Percentiles rank a stretch among this genome's conserved stretches.
Evolutionary conservation across 352 stramenopile species (phyloP).

Genomic region (Blastocystis sp.): DNA sequence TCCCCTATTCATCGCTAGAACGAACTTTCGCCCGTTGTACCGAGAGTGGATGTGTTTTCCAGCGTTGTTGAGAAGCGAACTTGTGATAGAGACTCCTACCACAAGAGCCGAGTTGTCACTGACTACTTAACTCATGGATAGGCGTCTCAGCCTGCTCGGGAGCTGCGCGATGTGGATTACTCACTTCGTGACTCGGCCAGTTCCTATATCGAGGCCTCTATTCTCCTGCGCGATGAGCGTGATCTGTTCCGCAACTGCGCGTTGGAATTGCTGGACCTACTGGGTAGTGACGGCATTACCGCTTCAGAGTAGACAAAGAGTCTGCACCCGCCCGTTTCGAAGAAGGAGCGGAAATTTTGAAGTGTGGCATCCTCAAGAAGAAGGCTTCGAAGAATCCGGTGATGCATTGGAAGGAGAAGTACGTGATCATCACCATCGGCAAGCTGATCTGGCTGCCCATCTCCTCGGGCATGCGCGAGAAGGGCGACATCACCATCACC

Average conservation of each 20-base stretch:
- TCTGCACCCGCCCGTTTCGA: conserved; percentile 21
- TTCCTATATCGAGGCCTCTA: conserved; percentile 18
- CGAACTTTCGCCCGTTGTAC: too few species aligned
- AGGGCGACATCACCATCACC: conserved; percentile 38
- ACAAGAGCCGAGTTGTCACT: not conserved
- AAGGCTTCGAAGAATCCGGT: conserved; percentile 40
- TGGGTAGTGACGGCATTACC: not conserved
- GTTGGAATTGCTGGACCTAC: conserved; percentile 30
- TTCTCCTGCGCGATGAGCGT: conserved; percentile 32
- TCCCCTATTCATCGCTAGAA: too few species aligned
- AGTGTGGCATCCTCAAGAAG: conserved; percentile 57
- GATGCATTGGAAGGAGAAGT: conserved; percentile 21
- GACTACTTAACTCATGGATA: not conserved
- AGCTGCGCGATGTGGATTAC: not conserved
- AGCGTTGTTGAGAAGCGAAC: not conserved
- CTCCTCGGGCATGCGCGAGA: not conserved
- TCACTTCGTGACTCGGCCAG: not conserved
- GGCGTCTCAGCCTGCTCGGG: not conserved
- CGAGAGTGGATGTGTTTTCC: not conserved
- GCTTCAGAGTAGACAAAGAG: not conserved
- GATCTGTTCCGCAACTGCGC: conserved; percentile 58
- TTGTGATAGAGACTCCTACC: not conserved
- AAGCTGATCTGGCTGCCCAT: conserved; percentile 65
- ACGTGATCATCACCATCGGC: conserved; percentile 61
- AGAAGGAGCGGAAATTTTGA: conserved; percentile 34